Base-by-base conservation (phyloP, 2,329 filamentous ascomycete genomes). In the Hypocrella siamensis region DNA sequence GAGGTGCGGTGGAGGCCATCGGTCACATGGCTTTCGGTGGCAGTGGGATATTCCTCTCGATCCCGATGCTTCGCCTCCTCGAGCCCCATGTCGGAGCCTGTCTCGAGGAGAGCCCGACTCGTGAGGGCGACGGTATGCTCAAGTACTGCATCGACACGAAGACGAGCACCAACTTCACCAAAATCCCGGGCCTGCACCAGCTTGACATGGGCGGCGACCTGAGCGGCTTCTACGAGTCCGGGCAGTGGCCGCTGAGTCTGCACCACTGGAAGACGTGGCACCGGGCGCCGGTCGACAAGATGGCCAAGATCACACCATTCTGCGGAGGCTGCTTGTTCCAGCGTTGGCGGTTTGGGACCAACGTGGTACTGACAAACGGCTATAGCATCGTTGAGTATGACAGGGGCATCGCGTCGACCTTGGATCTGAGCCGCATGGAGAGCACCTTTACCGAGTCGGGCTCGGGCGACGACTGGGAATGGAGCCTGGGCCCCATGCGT, bases 211-310 rank as follows among this genome's bases (percentile, higher is more conserved):
- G 52, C 22, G 59, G 57, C 21, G 70, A 76, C 37, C 48, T 62
- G 16, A 63, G 64, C 2, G 72, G 71, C 1, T 72, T 75, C 43
- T 76, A 72, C 46, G 71, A 76, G 49, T 61, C 63, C 3, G 67
- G 67, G 1, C 49, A 60, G 17, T 51, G 56, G n/a, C 63, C 67
- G 0, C 49, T 75, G 10, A 71, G 63, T 31, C 52, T 76, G 6
- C 71, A 76, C 45, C 71, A 76, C 52, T 75, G 70, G 69, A 74
- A 72, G 46, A 67, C 61, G 10, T 75, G 70, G 67, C 70, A 71
- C 48, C 42, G 56, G 7, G 56, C 54, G 17, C 63, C 62, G 2
- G 42, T 43, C 14, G 41, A 40, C 25, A 39, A 38, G 26, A 41
- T 41, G 19, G 35, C 35, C 36, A 39, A 39, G 35, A 6, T 40